phyloP scores from a whole-genome alignment of 441 rosid species.

The Populus hybrid region DNA sequence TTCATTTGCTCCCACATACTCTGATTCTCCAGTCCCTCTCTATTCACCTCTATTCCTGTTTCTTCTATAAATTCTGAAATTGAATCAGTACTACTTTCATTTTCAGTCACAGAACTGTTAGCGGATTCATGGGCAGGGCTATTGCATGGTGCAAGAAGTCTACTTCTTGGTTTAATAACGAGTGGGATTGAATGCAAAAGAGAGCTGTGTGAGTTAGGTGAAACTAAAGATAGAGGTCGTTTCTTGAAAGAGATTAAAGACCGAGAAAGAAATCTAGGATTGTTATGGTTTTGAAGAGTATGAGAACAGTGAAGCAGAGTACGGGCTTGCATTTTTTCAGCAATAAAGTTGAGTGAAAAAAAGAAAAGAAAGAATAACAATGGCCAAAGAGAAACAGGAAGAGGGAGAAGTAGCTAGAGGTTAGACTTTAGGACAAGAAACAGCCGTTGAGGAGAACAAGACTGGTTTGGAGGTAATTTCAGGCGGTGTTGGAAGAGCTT shows the following conservation, averaged over 20 bases:
- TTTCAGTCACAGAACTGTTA: neutral
- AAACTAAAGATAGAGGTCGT: neutral
- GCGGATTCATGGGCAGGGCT: conserved; percentile 7
- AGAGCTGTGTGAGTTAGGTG: neutral
- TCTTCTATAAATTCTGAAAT: conserved; percentile 10
- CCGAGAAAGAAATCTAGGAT: conserved; percentile 3
- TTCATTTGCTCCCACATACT: conserved; percentile 28
- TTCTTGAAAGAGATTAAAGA: conserved; percentile 4
- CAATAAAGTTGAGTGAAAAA: neutral
- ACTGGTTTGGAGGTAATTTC: neutral
- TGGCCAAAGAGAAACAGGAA: neutral
- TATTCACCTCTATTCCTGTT: conserved; percentile 8
- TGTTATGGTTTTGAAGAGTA: neutral
- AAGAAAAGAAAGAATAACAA: neutral
- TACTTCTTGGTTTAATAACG: neutral
- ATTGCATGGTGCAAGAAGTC: conserved; percentile 5
- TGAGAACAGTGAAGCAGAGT: conserved; percentile 4
- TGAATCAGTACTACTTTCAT: conserved; percentile 1
- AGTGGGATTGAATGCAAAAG: neutral
- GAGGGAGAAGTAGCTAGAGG: neutral
- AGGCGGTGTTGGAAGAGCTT: neutral
- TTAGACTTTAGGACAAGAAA: neutral
- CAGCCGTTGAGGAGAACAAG: neutral
- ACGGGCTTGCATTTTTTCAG: conserved; percentile 13
- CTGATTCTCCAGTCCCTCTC: conserved; percentile 20